These are phyloP conservation scores for Trichoderma pleuroti DNA, from an alignment of 2,329 filamentous ascomycete species.

Conservation along the genomic window DNA sequence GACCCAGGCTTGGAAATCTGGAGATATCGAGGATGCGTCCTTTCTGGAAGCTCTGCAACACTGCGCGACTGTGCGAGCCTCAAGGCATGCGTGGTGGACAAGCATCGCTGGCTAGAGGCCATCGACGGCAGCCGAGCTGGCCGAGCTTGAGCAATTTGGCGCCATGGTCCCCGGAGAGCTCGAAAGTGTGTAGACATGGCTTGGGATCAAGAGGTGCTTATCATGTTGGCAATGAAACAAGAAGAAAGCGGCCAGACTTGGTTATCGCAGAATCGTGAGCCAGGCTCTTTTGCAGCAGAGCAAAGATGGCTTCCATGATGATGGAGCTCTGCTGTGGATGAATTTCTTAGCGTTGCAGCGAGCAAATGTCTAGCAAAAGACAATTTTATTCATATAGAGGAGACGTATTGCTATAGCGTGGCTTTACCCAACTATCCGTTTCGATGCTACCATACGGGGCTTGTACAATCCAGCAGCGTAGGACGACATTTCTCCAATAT, in stretches of 20 bases:
- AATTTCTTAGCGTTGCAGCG: background rate
- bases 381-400: background rate
- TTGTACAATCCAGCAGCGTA: background rate
- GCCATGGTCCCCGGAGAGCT: conserved; percentile 14
- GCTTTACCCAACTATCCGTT: background rate
- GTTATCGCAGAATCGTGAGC: background rate
- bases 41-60: conserved; percentile 33
- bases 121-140: conserved; percentile 8
- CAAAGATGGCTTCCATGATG: background rate
- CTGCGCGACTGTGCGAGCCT: conserved; percentile 34
- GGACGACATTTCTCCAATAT: background rate
- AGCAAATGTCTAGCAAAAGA: background rate
- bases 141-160: conserved; percentile 6
- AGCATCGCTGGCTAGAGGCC: conserved; percentile 33
- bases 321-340: background rate
- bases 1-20: conserved; percentile 45
- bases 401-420: background rate
- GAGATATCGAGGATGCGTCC: conserved; percentile 36
- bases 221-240: conserved; percentile 13
- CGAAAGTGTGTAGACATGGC: conserved; percentile 17
- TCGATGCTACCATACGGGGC: background rate
- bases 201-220: conserved; percentile 5
- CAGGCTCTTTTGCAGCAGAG: background rate
- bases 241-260: background rate
- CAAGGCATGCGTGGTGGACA: conserved; percentile 46